phyloP scores from a whole-genome alignment of 2,329 filamentous ascomycete species.

The Corinectria fuckeliana region DNA sequence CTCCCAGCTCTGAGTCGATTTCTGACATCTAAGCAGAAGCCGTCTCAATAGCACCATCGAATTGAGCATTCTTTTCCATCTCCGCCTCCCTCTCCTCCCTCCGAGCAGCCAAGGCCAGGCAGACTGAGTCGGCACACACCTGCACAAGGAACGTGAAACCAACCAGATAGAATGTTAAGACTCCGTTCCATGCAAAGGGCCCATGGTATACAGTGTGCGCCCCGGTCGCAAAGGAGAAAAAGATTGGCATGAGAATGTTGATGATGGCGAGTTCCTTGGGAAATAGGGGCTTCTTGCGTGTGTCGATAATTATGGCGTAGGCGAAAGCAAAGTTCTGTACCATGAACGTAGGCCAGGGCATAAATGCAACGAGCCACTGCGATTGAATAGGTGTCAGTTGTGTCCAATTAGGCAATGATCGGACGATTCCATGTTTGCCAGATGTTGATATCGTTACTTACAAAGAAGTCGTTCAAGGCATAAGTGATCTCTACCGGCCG shows the following conservation, averaged over 20 bases:
- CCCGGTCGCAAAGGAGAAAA: slow-evolving; percentile 12
- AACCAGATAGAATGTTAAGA: slow-evolving; percentile 16
- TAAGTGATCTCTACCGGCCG: slow-evolving; percentile 22
- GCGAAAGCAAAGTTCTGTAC: slow-evolving; percentile 22
- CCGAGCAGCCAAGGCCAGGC: slow-evolving; percentile 8
- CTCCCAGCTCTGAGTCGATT: not conserved
- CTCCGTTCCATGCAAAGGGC: slow-evolving; percentile 23
- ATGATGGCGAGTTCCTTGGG: slow-evolving; percentile 20
- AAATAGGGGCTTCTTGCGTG: slow-evolving; percentile 19
- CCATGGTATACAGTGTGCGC: slow-evolving; percentile 18
- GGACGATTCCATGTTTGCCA: not conserved
- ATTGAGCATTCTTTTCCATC: slow-evolving; percentile 4
- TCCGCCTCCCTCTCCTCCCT: slow-evolving; percentile 3
- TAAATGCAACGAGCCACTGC: slow-evolving; percentile 14
- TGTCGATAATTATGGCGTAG: slow-evolving; percentile 23
- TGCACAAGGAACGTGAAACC: slow-evolving; percentile 20
- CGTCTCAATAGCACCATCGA: not conserved
- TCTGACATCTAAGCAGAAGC: not conserved
- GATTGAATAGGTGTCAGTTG: not conserved
- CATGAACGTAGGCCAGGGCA: slow-evolving; percentile 23
- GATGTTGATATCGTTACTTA: not conserved
- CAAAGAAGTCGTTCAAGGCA: slow-evolving; percentile 23
- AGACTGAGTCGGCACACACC: slow-evolving; percentile 8
- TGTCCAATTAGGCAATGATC: not conserved
- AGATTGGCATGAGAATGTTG: slow-evolving; percentile 19